Base-by-base conservation (phyloP, 139 green algal genomes). In the Volvox africanus region DNA sequence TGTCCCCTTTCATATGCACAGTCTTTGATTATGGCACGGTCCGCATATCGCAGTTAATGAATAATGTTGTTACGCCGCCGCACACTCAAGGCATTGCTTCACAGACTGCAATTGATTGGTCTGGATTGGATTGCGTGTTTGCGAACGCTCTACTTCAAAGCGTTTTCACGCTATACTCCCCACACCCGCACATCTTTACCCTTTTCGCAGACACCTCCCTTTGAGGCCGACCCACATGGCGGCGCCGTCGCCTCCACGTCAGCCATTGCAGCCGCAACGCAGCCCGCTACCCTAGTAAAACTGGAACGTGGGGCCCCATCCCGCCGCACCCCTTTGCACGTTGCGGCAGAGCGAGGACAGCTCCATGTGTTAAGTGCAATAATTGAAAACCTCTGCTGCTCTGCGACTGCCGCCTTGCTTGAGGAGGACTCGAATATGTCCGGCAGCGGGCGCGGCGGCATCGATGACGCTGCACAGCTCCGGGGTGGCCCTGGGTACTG, bases 301-400 rank as follows among this genome's bases (percentile, higher is more conserved):
- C 16, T 89, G 67, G 83, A 89, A 12, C 67, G 83, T 0, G 68
- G 67, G 22, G 67, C 26, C 35, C 21, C 33, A 21, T 67, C 62
- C 36, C n/a, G 81, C 11, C 84, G 85, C 36, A 89, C 81, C 2
- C 67, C 89, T 1, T 67, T 88, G 11, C 89, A 92, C 55, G 30
- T 89, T 1, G 89, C 89, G 1, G 89, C 89, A 1, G 81, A 92
- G 71, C 71, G 69, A 17, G 89, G 89, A 55, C 89, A 92, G 44
- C 79, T 92, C 44, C 81, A 88, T 26, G 82, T 92, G n/a, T 50
- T 89, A n/a, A 68, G 26, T 17, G 61, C 75, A 9, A 80, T 91
- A 61, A 73, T 91, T 16, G 86, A 91, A 68, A 80, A 50, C 35
- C 79, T 91, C 1, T 90, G 86, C 86, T 90, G 86, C 71, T 61